These are phyloP conservation scores for Penicillium bovifimosum DNA, from an alignment of 495 filamentous ascomycete genomes.

Conservation along the genomic window DNA sequence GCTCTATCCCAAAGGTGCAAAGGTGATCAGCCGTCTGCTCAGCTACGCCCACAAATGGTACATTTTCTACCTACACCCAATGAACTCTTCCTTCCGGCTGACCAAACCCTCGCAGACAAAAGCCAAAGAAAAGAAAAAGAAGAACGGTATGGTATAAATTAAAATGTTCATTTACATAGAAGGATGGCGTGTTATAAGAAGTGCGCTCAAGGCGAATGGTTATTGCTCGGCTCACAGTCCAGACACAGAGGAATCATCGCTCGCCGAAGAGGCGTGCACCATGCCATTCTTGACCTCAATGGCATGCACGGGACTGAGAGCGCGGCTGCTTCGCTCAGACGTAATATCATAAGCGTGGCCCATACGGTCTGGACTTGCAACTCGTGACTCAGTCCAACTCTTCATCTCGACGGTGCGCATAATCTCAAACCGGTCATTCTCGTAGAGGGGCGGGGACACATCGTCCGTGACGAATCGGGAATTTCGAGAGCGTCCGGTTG, in stretches of 20 bases:
- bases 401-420: conserved; percentile 35
- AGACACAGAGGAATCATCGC: conserved; percentile 14
- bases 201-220: neutral
- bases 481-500: conserved; percentile 18
- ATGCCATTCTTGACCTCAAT: conserved; percentile 19
- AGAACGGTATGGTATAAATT: too few relatives aligned
- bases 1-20: too few relatives aligned
- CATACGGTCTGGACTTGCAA: conserved; percentile 11
- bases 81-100: too few relatives aligned
- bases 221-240: neutral
- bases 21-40: too few relatives aligned
- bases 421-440: conserved; percentile 22
- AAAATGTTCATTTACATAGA: neutral
- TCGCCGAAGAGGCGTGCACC: conserved; percentile 18
- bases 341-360: conserved; percentile 10
- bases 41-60: too few relatives aligned
- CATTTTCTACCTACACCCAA: too few relatives aligned
- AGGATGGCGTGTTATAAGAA: neutral
- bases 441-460: conserved; percentile 8
- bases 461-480: conserved; percentile 2
- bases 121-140: too few relatives aligned
- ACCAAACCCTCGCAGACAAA: too few relatives aligned
- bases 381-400: conserved; percentile 23
- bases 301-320: conserved; percentile 10
- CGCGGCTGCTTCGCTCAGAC: conserved; percentile 11